A percentile compares a stretch with the other conserved stretches of the same genome.
These are phyloP conservation scores for Coemansia sp. DNA, from an alignment of 192 early-diverging fungal genomes.

Conservation along the genomic window DNA sequence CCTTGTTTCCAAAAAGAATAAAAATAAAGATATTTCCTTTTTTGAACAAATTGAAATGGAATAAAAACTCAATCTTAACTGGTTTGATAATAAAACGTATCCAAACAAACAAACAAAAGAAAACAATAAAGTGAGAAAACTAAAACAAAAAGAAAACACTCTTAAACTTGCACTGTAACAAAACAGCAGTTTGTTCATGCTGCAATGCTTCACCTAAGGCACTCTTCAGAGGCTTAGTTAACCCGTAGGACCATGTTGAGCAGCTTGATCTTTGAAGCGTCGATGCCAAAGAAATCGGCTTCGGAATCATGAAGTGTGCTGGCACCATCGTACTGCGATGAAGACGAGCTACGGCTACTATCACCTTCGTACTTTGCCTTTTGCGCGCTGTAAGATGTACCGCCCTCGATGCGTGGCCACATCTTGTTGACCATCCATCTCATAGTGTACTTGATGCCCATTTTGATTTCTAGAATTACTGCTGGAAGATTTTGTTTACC, in stretches of 20 bases:
- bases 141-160: constrained; percentile 6
- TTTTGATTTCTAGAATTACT: constrained; percentile 15
- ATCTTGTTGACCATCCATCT: constrained; percentile 55
- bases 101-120: background rate
- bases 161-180: background rate
- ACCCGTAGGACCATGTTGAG: constrained; percentile 54
- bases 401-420: constrained; percentile 52
- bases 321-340: constrained; percentile 29
- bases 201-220: background rate
- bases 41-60: background rate
- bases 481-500: too few species aligned
- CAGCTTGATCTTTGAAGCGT: constrained; percentile 41
- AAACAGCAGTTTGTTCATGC: constrained; percentile 2
- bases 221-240: constrained; percentile 13
- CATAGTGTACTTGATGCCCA: constrained; percentile 55
- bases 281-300: constrained; percentile 42
- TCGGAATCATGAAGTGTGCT: constrained; percentile 38
- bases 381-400: constrained; percentile 37
- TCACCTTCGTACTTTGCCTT: constrained; percentile 32
- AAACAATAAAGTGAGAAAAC: background rate
- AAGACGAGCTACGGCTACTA: constrained; percentile 39
- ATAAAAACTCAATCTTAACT: background rate
- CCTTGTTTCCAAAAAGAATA: background rate
- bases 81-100: too few species aligned
- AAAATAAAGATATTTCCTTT: too few species aligned